phyloP scores from a whole-genome alignment of 768 basidiomycete genomes.

The Agrocybe pediades region DNA sequence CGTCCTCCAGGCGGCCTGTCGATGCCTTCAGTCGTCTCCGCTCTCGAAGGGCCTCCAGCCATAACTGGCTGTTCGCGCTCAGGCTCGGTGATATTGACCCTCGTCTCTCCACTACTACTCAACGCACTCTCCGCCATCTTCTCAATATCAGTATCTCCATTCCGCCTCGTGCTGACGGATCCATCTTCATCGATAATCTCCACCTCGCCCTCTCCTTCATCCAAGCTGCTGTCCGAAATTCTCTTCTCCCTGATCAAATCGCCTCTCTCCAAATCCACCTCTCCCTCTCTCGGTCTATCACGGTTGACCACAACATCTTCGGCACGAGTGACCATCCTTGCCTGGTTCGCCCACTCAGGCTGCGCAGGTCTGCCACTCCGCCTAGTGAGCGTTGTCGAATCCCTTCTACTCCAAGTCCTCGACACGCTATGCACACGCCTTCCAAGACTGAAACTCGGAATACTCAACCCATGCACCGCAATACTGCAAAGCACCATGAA shows the following conservation, averaged over 20 bases:
- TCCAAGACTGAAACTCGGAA: slow-evolving; percentile 92
- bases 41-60: neutral
- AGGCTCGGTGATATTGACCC: neutral
- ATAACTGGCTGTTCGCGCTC: neutral
- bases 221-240: neutral
- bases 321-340: slow-evolving; percentile 65
- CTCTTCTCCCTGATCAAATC: slow-evolving; percentile 6
- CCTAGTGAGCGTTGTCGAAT: slow-evolving; percentile 30
- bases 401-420: slow-evolving; percentile 87
- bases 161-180: neutral
- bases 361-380: slow-evolving; percentile 16
- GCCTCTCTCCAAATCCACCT: slow-evolving; percentile 22
- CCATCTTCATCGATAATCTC: neutral
- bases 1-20: neutral
- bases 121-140: slow-evolving; percentile 8
- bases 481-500: slow-evolving; percentile 96
- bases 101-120: slow-evolving; percentile 7
- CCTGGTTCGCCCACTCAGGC: slow-evolving; percentile 86
- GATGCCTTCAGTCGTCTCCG: neutral
- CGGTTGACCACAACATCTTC: slow-evolving; percentile 87
- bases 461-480: slow-evolving; percentile 85
- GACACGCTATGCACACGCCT: slow-evolving; percentile 89
- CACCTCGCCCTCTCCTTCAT: neutral
- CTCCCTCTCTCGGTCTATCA: slow-evolving; percentile 55
- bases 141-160: neutral